Conservation (phyloP, 306 rosid genomes). For the Sesbania bispinosa region DNA sequence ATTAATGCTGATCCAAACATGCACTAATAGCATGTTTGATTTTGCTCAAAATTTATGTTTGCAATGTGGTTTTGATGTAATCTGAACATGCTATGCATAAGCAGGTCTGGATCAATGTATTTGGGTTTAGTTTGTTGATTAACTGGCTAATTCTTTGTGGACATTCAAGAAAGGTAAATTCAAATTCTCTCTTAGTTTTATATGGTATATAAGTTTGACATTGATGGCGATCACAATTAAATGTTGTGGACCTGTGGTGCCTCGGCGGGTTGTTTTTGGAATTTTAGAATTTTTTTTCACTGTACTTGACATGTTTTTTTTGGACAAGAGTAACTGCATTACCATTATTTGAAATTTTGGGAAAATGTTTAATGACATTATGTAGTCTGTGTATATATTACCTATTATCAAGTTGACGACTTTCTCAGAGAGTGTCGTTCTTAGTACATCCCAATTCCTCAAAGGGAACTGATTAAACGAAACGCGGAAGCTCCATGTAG, state of each 20-base stretch:
- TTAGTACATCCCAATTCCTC: neutral
- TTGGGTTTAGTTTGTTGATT: neutral
- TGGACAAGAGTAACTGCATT: neutral
- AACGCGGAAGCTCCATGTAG: no score
- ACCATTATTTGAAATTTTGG: constrained; percentile 5
- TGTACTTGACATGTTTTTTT: neutral
- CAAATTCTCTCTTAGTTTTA: neutral
- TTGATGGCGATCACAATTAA: constrained; percentile 12
- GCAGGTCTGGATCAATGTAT: constrained; percentile 13
- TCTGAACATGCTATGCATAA: neutral
- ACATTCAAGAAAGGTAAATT: neutral
- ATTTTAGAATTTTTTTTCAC: neutral
- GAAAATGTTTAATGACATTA: neutral
- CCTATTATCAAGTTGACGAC: neutral
- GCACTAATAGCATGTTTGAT: no score
- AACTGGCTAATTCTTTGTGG: constrained; percentile 13
- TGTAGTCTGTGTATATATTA: neutral
- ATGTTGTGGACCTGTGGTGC: neutral
- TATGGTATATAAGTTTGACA: constrained; percentile 9
- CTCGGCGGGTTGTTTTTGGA: neutral
- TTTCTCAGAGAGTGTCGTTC: neutral
- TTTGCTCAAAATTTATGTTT: no score
- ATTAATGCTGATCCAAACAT: no score
- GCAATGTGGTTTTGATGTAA: no score
- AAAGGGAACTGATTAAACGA: neutral